Conservation (phyloP, 345 rosid species). For the Psidium friedrichsthalianum region DNA sequence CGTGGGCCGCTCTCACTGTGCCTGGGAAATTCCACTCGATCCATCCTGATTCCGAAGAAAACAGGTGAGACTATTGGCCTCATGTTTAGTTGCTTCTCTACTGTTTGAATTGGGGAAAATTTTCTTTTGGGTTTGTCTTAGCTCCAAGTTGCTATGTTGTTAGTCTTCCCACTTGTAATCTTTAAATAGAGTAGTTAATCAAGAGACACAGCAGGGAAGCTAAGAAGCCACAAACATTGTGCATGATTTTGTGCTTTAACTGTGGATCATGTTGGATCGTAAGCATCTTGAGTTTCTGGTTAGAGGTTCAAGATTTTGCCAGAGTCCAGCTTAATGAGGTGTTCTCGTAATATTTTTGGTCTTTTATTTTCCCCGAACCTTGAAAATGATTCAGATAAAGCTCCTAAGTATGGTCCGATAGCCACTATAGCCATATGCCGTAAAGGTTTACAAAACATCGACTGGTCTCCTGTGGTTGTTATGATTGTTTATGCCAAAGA, state of each 20-base stretch:
- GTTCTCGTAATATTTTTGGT: background rate
- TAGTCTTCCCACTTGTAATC: background rate
- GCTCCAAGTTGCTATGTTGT: background rate
- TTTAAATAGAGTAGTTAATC: background rate
- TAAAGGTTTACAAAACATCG: background rate
- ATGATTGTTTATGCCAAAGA: background rate
- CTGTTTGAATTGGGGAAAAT: background rate
- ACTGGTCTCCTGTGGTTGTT: background rate
- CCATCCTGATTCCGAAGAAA: slow-evolving; percentile 87
- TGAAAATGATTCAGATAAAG: no score
- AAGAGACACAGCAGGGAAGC: background rate
- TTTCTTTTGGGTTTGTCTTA: background rate
- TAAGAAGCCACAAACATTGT: background rate
- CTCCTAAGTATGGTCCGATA: no score
- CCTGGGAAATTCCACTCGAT: slow-evolving; percentile 84
- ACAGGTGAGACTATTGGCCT: slow-evolving; percentile 43
- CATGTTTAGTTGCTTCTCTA: background rate
- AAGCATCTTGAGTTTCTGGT: background rate
- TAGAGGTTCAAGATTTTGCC: background rate
- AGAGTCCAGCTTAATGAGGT: background rate
- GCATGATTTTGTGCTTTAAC: background rate
- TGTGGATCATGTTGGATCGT: background rate
- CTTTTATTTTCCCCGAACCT: no score
- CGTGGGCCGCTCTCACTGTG: slow-evolving; percentile 88
- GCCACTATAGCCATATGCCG: background rate